Evolutionary conservation across 495 filamentous ascomycete genomes (phyloP).

Genomic region (Penicillium simplicissimum): DNA sequence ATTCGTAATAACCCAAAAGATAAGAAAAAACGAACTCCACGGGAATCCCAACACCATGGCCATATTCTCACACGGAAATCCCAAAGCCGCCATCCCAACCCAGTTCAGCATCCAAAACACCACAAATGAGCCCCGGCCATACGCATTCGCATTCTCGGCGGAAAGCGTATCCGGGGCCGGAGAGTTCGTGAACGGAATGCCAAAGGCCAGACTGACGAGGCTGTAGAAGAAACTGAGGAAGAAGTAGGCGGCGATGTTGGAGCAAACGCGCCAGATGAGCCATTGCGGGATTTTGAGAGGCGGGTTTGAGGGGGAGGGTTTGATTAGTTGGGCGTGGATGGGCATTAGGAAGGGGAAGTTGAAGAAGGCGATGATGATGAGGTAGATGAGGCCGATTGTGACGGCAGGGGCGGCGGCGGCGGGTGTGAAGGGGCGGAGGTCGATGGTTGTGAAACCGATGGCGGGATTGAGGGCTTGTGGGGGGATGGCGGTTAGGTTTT

Average conservation of each 20-base stretch:
- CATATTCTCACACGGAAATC: slow-evolving; percentile 71
- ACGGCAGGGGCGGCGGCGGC: slow-evolving; percentile 59
- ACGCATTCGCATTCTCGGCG: slow-evolving; percentile 54
- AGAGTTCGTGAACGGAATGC: slow-evolving; percentile 58
- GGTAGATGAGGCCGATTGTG: slow-evolving; percentile 67
- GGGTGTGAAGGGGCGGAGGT: slow-evolving; percentile 63
- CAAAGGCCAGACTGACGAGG: slow-evolving; percentile 63
- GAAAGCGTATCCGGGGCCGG: slow-evolving; percentile 45
- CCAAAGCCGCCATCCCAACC: slow-evolving; percentile 67
- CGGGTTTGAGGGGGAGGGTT: slow-evolving; percentile 47
- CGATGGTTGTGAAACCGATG: slow-evolving; percentile 60
- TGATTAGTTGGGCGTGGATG: slow-evolving; percentile 60
- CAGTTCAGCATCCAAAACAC: slow-evolving; percentile 79
- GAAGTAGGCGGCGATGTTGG: slow-evolving; percentile 64
- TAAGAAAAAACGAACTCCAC: slow-evolving; percentile 69
- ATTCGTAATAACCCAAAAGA: slow-evolving; percentile 78
- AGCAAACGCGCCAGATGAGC: slow-evolving; percentile 59
- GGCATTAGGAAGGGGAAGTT: slow-evolving; percentile 70
- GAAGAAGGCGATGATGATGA: slow-evolving; percentile 75
- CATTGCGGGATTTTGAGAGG: slow-evolving; percentile 62
- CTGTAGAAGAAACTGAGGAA: slow-evolving; percentile 69
- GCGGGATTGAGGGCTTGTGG: slow-evolving; percentile 65
- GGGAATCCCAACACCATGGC: slow-evolving; percentile 68
- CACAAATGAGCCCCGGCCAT: slow-evolving; percentile 60
- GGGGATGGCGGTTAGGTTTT: slow-evolving; percentile 32